phyloP scores from a whole-genome alignment of 2,329 filamentous ascomycete genomes.

The Talaromyces amestolkiae region DNA sequence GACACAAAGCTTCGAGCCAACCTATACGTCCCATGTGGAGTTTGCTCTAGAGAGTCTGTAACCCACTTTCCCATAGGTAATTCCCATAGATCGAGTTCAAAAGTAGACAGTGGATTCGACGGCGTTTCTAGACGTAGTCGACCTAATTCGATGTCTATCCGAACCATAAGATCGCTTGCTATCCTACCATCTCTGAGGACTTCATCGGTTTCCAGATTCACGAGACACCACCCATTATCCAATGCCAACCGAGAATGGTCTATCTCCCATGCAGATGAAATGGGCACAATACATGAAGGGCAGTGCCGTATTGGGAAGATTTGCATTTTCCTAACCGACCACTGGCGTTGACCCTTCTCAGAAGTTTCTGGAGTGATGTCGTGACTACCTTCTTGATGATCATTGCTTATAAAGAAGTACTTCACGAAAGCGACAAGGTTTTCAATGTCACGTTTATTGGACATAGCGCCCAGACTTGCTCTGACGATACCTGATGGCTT shows the following conservation, averaged over 20 bases:
- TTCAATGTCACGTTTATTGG: slow-evolving; percentile 70
- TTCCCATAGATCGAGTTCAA: slow-evolving; percentile 60
- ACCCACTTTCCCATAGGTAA: slow-evolving; percentile 66
- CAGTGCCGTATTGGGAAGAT: slow-evolving; percentile 96
- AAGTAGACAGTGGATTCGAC: slow-evolving; percentile 43
- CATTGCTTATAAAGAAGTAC: slow-evolving; percentile 61
- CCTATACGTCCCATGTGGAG: background rate
- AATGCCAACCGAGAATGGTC: slow-evolving; percentile 79
- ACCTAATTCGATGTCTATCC: slow-evolving; percentile 16
- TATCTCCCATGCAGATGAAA: slow-evolving; percentile 68
- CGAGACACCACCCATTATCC: slow-evolving; percentile 95
- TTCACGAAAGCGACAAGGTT: slow-evolving; percentile 68
- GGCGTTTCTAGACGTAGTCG: slow-evolving; percentile 34
- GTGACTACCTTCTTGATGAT: slow-evolving; percentile 2
- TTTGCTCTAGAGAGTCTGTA: slow-evolving; percentile 12
- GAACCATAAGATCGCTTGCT: slow-evolving; percentile 64
- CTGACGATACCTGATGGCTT: slow-evolving; percentile 86
- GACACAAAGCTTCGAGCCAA: slow-evolving; percentile 68
- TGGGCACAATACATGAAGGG: slow-evolving; percentile 71
- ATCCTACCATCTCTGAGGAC: slow-evolving; percentile 47
- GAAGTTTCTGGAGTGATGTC: background rate
- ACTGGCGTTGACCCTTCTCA: slow-evolving; percentile 34
- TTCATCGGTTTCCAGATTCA: slow-evolving; percentile 37
- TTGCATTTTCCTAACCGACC: slow-evolving; percentile 58
- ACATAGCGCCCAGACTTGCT: slow-evolving; percentile 87